Conservation (phyloP, 2,329 filamentous ascomycete species). For the Fusarium zealandicum region DNA sequence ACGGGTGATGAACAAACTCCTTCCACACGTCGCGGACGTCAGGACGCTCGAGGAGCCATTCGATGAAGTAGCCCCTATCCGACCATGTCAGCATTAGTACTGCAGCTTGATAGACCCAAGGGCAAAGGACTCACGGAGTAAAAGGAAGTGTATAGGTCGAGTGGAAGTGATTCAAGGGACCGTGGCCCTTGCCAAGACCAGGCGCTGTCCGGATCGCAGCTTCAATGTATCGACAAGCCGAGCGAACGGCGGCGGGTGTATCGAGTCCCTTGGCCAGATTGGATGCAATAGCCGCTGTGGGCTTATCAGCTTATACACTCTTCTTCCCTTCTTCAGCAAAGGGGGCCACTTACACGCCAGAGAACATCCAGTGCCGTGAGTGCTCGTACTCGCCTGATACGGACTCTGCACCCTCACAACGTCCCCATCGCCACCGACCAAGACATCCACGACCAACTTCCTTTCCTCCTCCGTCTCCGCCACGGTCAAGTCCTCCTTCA, state of each 20-base stretch:
- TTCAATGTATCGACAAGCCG: constrained; percentile 75
- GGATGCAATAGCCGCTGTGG: constrained; percentile 74
- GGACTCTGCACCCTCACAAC: constrained; percentile 70
- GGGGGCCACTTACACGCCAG: constrained; percentile 73
- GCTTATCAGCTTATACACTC: not conserved
- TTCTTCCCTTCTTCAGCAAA: not conserved
- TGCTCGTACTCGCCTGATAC: constrained; percentile 78
- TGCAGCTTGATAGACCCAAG: not conserved
- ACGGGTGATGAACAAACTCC: constrained; percentile 79
- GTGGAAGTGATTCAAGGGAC: constrained; percentile 82
- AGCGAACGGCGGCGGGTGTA: constrained; percentile 66
- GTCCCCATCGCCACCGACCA: constrained; percentile 67
- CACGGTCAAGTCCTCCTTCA: constrained; percentile 67
- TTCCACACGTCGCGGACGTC: constrained; percentile 80
- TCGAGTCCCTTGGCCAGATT: constrained; percentile 68
- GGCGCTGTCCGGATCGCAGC: constrained; percentile 72
- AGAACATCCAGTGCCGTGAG: constrained; percentile 94
- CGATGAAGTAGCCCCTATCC: constrained; percentile 75
- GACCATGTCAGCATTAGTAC: not conserved
- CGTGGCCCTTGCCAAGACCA: constrained; percentile 70
- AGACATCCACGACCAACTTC: constrained; percentile 76
- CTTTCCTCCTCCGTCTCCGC: constrained; percentile 66
- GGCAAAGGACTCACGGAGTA: constrained; percentile 57
- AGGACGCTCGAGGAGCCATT: constrained; percentile 78
- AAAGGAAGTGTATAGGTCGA: constrained; percentile 74